These are phyloP conservation scores for Pisolithus marmoratus DNA, from an alignment of 768 basidiomycete species.

Conservation along the genomic window DNA sequence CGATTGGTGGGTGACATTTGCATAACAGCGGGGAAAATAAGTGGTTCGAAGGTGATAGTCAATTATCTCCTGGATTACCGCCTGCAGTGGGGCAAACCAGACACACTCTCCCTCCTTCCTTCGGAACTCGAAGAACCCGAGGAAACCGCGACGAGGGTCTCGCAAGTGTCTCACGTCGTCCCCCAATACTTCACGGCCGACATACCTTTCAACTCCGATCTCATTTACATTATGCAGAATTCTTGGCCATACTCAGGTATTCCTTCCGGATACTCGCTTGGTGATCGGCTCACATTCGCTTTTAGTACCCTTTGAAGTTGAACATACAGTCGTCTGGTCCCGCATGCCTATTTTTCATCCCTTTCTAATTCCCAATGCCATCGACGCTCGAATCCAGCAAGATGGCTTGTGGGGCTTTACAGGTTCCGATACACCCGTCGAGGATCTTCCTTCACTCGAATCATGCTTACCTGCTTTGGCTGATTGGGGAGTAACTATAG, in stretches of 20 bases:
- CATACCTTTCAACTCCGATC: slow-evolving; percentile 41
- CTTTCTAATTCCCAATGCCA: slow-evolving; percentile 42
- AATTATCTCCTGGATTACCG: slow-evolving; percentile 66
- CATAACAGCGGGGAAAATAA: not conserved
- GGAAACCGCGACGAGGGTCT: slow-evolving; percentile 11
- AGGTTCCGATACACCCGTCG: slow-evolving; percentile 47
- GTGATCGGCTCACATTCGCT: not conserved
- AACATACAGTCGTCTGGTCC: slow-evolving; percentile 77
- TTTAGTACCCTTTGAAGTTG: slow-evolving; percentile 62
- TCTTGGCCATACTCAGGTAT: slow-evolving; percentile 87
- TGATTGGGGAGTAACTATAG: slow-evolving; percentile 66
- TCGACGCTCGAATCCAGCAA: slow-evolving; percentile 56
- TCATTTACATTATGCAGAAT: slow-evolving; percentile 69
- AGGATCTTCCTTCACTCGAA: slow-evolving; percentile 54
- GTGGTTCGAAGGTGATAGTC: slow-evolving; percentile 35
- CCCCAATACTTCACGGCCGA: slow-evolving; percentile 64
- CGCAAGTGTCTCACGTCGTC: not conserved
- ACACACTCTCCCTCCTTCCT: slow-evolving; percentile 52
- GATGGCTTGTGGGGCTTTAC: slow-evolving; percentile 86
- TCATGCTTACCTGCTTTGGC: slow-evolving; percentile 55
- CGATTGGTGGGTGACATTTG: slow-evolving; percentile 46
- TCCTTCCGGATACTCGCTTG: slow-evolving; percentile 4
- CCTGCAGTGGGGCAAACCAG: slow-evolving; percentile 71
- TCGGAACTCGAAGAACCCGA: slow-evolving; percentile 43
- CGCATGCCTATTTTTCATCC: slow-evolving; percentile 65